phyloP scores from a whole-genome alignment of 441 rosid species.

The Omphalea diandra region DNA sequence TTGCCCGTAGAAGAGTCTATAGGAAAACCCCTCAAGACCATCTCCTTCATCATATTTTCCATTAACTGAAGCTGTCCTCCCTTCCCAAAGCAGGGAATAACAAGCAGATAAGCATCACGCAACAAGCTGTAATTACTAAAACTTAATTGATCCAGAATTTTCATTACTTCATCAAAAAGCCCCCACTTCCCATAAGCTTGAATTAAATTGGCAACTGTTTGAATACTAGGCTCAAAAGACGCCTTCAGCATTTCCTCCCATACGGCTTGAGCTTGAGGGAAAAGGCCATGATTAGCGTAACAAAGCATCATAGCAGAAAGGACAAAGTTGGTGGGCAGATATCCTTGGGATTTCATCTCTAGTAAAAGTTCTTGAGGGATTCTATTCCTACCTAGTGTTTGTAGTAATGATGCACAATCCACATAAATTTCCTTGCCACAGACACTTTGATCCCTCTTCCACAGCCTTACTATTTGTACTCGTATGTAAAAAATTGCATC shows the following conservation, averaged over 20 bases:
- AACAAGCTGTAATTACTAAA: conserved; percentile 35
- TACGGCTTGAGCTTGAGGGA: conserved; percentile 44
- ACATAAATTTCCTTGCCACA: conserved; percentile 25
- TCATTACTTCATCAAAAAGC: conserved; percentile 39
- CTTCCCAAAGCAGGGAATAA: conserved; percentile 66
- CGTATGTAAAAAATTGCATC: too few species aligned
- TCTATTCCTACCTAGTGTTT: conserved; percentile 30
- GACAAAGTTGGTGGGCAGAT: conserved; percentile 33
- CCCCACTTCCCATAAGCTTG: conserved; percentile 49
- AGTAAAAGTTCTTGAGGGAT: conserved; percentile 44
- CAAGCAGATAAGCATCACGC: conserved; percentile 43
- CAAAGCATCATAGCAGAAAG: conserved; percentile 54
- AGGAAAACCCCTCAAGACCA: conserved; percentile 45
- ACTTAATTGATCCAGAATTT: conserved; percentile 42
- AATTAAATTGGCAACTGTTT: conserved; percentile 45
- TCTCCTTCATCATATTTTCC: conserved; percentile 49
- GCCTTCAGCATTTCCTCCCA: conserved; percentile 58
- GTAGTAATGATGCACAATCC: conserved; percentile 42
- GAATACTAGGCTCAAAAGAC: conserved; percentile 41
- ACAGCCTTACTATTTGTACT: conserved; percentile 33
- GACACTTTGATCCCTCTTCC: conserved; percentile 29
- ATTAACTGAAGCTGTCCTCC: conserved; percentile 58
- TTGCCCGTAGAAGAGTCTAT: conserved; percentile 52
- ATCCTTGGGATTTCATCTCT: conserved; percentile 50
- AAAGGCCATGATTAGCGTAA: conserved; percentile 50